Evolutionary conservation across 352 stramenopile genomes (phyloP).

Genomic region (Phytophthora sojae): DNA sequence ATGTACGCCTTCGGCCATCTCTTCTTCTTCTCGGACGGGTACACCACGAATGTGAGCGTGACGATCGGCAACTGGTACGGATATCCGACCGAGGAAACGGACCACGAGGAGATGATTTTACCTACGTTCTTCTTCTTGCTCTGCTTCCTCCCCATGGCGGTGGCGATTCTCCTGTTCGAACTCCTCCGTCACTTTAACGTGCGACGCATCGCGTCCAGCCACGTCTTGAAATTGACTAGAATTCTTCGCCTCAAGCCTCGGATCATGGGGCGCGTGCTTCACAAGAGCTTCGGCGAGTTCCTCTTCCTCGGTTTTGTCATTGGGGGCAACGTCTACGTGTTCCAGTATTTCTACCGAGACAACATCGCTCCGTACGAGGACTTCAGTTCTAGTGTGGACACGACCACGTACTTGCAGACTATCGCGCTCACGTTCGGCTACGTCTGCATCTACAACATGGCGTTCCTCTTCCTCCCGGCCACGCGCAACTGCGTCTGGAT

Average conservation of each 20-base stretch:
- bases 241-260: constrained; percentile 54
- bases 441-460: constrained; percentile 47
- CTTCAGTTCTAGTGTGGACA: constrained; percentile 7
- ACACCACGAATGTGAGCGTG: constrained; percentile 16
- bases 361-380: not conserved
- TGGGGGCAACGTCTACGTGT: constrained; percentile 42
- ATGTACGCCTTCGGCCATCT: constrained; percentile 39
- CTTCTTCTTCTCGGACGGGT: constrained; percentile 28
- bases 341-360: constrained; percentile 23
- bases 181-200: constrained; percentile 44
- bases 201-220: constrained; percentile 38
- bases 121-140: constrained; percentile 59
- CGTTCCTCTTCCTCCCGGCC: constrained; percentile 47
- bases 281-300: constrained; percentile 45
- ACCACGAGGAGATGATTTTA: constrained; percentile 53
- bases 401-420: constrained; percentile 28
- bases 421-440: constrained; percentile 37
- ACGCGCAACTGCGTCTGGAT: constrained; percentile 55
- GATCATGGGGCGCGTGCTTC: constrained; percentile 34
- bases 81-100: constrained; percentile 19
- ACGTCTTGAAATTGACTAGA: constrained; percentile 26
- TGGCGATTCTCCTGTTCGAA: constrained; percentile 45
- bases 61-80: constrained; percentile 39
- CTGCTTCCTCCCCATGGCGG: constrained; percentile 42
- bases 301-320: constrained; percentile 34